These are phyloP conservation scores for Colletotrichum sojae DNA, from an alignment of 2,329 filamentous ascomycete species.

Conservation along the genomic window DNA sequence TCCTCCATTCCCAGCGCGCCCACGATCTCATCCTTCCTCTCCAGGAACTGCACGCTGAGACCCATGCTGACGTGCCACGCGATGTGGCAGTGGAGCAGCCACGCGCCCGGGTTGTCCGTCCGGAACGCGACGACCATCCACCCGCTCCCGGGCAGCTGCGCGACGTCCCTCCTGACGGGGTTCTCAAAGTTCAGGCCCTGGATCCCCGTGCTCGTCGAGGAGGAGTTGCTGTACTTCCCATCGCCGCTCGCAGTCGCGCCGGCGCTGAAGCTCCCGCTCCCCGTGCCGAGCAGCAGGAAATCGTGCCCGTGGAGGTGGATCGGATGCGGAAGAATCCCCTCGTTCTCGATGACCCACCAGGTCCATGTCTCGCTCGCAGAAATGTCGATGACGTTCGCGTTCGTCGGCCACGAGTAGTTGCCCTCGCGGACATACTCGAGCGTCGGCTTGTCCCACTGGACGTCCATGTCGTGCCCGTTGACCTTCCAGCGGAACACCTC, in stretches of 20 bases:
- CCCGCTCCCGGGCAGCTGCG: conserved; percentile 57
- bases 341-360: conserved; percentile 51
- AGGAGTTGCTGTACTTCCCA: background rate
- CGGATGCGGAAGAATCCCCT: conserved; percentile 54
- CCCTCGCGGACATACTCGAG: conserved; percentile 48
- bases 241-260: background rate
- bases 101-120: conserved; percentile 65
- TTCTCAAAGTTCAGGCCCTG: conserved; percentile 54
- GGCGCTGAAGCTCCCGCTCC: conserved; percentile 40
- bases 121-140: conserved; percentile 63
- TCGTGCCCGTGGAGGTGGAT: conserved; percentile 66
- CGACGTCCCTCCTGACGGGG: conserved; percentile 62
- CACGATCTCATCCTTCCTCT: conserved; percentile 44
- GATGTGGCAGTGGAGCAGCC: conserved; percentile 64
- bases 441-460: conserved; percentile 57
- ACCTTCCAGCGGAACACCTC: conserved; percentile 49
- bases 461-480: conserved; percentile 50
- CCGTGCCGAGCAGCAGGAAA: conserved; percentile 49
- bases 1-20: conserved; percentile 32
- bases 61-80: conserved; percentile 65
- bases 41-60: conserved; percentile 67
- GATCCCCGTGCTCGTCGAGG: conserved; percentile 36
- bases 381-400: conserved; percentile 44
- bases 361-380: conserved; percentile 46
- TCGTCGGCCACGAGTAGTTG: conserved; percentile 39